phyloP scores from a whole-genome alignment of 176 grass and related monocot species.

The Puya raimondii region DNA sequence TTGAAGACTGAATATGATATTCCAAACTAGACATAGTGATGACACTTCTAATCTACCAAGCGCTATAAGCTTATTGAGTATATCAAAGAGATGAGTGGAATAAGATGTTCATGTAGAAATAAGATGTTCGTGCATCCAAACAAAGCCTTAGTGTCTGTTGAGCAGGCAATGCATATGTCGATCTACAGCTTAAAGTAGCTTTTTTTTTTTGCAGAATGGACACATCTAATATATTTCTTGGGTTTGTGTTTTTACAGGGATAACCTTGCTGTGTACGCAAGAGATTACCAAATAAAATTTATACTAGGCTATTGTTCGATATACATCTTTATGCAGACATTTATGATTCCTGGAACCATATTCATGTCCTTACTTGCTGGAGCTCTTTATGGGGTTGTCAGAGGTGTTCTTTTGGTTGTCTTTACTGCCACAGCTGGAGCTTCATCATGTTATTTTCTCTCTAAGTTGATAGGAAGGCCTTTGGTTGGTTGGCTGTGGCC shows the following conservation, averaged over 20 bases:
- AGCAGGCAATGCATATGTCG: too few species aligned
- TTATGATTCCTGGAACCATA: constrained; percentile 98
- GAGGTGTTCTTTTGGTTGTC: constrained; percentile 76
- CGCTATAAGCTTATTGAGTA: too few species aligned
- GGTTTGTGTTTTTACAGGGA: constrained; percentile 58
- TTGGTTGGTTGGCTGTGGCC: constrained; percentile 86
- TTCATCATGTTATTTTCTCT: constrained; percentile 90
- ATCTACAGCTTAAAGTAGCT: too few species aligned
- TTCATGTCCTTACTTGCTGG: constrained; percentile 97
- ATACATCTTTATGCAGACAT: constrained; percentile 99
- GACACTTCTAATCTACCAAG: too few species aligned
- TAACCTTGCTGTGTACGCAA: constrained; percentile 88
- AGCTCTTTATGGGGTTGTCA: constrained; percentile 91
- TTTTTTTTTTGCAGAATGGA: too few species aligned
- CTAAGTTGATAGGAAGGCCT: constrained; percentile 89
- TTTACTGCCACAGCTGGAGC: constrained; percentile 89
- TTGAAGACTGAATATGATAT: too few species aligned
- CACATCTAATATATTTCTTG: constrained; percentile 11
- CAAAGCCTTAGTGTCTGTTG: too few species aligned
- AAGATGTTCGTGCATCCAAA: too few species aligned
- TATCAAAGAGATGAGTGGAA: too few species aligned
- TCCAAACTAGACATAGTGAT: too few species aligned
- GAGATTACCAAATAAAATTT: constrained; percentile 75
- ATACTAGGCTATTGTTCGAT: constrained; percentile 93
- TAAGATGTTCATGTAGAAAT: too few species aligned